phyloP scores from a whole-genome alignment of 495 filamentous ascomycete genomes.

The Podospora sp. region DNA sequence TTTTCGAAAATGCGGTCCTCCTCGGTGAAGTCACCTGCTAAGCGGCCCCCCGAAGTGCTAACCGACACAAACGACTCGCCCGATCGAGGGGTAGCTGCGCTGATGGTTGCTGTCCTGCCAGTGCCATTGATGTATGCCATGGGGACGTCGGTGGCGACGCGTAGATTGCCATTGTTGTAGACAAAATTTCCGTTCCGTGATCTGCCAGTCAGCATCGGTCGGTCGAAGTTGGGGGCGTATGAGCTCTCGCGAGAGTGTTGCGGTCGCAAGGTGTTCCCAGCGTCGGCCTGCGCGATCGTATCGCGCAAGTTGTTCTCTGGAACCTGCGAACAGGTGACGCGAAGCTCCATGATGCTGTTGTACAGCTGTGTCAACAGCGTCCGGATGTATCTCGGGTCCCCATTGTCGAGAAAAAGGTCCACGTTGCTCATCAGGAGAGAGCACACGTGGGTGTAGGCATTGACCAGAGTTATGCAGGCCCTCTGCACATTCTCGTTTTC shows the following conservation, averaged over 20 bases:
- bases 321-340: slow-evolving; percentile 44
- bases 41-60: slow-evolving; percentile 45
- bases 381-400: slow-evolving; percentile 77
- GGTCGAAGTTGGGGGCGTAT: slow-evolving; percentile 64
- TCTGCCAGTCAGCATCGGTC: slow-evolving; percentile 51
- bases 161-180: slow-evolving; percentile 59
- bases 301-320: slow-evolving; percentile 21
- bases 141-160: slow-evolving; percentile 53
- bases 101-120: slow-evolving; percentile 51
- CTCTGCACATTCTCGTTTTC: slow-evolving; percentile 68
- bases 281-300: slow-evolving; percentile 29
- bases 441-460: slow-evolving; percentile 74
- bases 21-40: slow-evolving; percentile 61
- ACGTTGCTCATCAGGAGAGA: slow-evolving; percentile 69
- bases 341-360: slow-evolving; percentile 77
- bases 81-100: slow-evolving; percentile 70
- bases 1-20: slow-evolving; percentile 79
- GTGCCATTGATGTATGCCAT: slow-evolving; percentile 46
- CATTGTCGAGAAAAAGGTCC: slow-evolving; percentile 69
- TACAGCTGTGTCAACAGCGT: slow-evolving; percentile 80
- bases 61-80: slow-evolving; percentile 74
- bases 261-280: slow-evolving; percentile 47
- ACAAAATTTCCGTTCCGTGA: slow-evolving; percentile 65
- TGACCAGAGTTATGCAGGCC: slow-evolving; percentile 70
- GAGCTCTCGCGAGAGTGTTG: slow-evolving; percentile 52